Percentiles rank a stretch among this genome's conserved stretches.
phyloP scores from a whole-genome alignment of 192 early-diverging fungal genomes.

The Chytriomyces sp. region DNA sequence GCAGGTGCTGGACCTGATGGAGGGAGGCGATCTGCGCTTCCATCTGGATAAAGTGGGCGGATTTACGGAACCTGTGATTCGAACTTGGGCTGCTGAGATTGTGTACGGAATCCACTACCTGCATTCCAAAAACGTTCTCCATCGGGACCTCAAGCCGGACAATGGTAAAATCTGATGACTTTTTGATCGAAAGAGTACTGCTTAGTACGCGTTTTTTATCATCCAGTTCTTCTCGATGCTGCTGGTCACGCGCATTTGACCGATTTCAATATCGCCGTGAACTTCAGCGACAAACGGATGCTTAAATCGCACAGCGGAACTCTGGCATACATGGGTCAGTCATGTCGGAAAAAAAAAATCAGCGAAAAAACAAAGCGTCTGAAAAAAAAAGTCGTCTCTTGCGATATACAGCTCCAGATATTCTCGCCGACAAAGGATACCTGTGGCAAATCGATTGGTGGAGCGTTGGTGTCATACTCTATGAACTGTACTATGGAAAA shows the following conservation, averaged over 20 bases:
- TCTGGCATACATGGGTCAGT: conserved; percentile 83
- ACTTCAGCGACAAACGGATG: conserved; percentile 21
- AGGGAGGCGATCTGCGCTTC: conserved; percentile 65
- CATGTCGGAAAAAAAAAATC: neutral
- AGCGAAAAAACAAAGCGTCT: neutral
- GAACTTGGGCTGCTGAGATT: conserved; percentile 54
- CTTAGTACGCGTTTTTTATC: conserved; percentile 63
- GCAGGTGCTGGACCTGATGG: conserved; percentile 59
- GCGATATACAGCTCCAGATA: conserved; percentile 44
- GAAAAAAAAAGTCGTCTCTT: conserved; percentile 11
- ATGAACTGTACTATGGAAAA: conserved; percentile 82
- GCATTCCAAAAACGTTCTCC: conserved; percentile 53
- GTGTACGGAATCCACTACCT: conserved; percentile 49
- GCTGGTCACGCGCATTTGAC: conserved; percentile 57
- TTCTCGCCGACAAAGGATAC: conserved; percentile 34
- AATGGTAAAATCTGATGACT: conserved; percentile 13
- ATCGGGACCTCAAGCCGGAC: conserved; percentile 54
- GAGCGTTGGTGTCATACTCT: conserved; percentile 89
- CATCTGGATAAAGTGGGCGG: conserved; percentile 51
- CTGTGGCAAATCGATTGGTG: conserved; percentile 85
- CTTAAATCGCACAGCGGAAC: conserved; percentile 89
- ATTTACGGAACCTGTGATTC: conserved; percentile 50
- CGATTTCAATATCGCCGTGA: conserved; percentile 66
- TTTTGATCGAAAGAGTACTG: conserved; percentile 50
- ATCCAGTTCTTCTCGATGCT: conserved; percentile 51